These are phyloP conservation scores for Clitopilus passeckerianus DNA, from an alignment of 768 basidiomycete species.

Conservation along the genomic window DNA sequence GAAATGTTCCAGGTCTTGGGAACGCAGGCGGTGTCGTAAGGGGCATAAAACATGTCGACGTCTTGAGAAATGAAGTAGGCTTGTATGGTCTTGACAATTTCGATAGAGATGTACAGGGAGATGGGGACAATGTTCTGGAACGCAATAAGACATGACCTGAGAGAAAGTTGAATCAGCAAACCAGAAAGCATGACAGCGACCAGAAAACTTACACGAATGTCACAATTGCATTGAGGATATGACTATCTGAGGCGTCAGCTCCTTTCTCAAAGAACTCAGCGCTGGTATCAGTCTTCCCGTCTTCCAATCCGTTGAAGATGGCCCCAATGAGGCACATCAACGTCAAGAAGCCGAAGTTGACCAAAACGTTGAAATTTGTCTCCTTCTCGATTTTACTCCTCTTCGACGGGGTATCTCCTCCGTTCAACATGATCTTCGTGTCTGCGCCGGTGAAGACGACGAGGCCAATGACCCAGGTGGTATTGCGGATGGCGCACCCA, in stretches of 20 bases:
- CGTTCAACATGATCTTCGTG: constrained; percentile 90
- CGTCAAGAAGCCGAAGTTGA: constrained; percentile 82
- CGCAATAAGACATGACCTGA: constrained; percentile 85
- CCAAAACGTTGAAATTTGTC: constrained; percentile 96
- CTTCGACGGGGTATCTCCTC: constrained; percentile 93
- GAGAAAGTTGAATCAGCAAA: constrained; percentile 8
- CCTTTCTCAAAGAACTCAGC: constrained; percentile 67
- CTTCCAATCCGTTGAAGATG: constrained; percentile 70
- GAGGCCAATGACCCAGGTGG: constrained; percentile 89
- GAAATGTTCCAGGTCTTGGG: constrained; percentile 99
- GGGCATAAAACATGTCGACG: constrained; percentile 91
- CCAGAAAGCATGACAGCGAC: not conserved
- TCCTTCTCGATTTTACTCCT: constrained; percentile 97
- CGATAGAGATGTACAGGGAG: constrained; percentile 94
- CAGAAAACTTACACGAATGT: constrained; percentile 77
- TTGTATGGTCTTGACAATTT: constrained; percentile 97
- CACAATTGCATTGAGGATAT: constrained; percentile 71
- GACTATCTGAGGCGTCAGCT: constrained; percentile 54
- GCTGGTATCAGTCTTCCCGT: constrained; percentile 58
- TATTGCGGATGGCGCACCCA: constrained; percentile 87
- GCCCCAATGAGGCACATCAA: constrained; percentile 74
- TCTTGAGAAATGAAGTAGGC: constrained; percentile 97
- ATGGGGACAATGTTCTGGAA: constrained; percentile 98
- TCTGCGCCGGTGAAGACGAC: constrained; percentile 92
- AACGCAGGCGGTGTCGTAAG: constrained; percentile 82